Conservation (phyloP, 2,329 filamentous ascomycete genomes). For the Phyllachora maydis region DNA sequence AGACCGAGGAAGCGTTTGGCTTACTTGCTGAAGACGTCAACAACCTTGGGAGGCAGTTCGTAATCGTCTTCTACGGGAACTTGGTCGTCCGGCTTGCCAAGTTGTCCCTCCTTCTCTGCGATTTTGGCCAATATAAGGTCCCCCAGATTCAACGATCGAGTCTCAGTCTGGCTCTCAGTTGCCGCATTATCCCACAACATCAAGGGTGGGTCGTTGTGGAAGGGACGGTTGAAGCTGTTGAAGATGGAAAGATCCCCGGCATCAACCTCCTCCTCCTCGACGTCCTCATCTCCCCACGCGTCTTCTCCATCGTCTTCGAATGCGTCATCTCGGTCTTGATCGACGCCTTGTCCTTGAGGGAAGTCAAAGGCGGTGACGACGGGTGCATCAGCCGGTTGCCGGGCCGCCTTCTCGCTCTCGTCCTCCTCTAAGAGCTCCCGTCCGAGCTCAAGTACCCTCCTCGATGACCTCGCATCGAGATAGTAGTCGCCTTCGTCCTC, state of each 20-base stretch:
- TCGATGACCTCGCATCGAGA: conserved; percentile 73
- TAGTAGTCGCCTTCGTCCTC: conserved; percentile 45
- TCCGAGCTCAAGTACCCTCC: conserved; percentile 75
- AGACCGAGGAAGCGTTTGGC: conserved; percentile 6
- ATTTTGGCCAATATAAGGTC: conserved; percentile 92
- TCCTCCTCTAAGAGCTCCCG: conserved; percentile 79
- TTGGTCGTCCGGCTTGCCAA: conserved; percentile 3
- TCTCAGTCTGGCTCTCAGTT: conserved; percentile 17
- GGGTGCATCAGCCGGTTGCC: conserved; percentile 16
- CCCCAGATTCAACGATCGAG: conserved; percentile 57
- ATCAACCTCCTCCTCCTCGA: conserved; percentile 61
- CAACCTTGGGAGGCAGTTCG: conserved; percentile 73
- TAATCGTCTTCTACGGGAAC: conserved; percentile 52
- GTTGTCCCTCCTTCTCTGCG: conserved; percentile 50
- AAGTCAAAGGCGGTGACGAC: conserved; percentile 55
- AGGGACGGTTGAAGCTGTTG: conserved; percentile 66
- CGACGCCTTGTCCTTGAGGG: no score
- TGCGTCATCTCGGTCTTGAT: conserved; percentile 40
- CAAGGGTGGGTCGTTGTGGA: conserved; percentile 51
- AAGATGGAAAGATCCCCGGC: conserved; percentile 79
- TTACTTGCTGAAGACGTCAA: conserved; percentile 84
- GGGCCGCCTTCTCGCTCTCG: conserved; percentile 19
- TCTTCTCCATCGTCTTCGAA: conserved; percentile 37
- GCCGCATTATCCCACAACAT: conserved; percentile 33
- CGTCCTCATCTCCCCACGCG: conserved; percentile 63